phyloP scores from a whole-genome alignment of 2,329 filamentous ascomycete species.

The Diplocarpon mali region DNA sequence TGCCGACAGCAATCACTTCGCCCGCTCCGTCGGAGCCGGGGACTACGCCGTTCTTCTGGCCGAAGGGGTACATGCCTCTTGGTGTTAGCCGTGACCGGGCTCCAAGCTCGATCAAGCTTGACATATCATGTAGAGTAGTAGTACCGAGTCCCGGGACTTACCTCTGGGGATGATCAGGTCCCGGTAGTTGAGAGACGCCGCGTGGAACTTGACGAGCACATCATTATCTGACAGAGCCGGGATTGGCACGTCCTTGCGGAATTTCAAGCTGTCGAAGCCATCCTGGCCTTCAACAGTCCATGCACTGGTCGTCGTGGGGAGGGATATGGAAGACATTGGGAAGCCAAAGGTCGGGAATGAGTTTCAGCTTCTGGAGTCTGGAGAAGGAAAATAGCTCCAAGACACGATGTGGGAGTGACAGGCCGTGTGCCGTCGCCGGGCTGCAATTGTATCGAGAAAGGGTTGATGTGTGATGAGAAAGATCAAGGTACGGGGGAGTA shows the following conservation, averaged over 20 bases:
- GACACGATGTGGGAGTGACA: background rate
- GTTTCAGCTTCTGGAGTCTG: background rate
- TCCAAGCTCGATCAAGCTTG: background rate
- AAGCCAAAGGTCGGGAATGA: background rate
- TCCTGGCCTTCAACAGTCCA: conserved; percentile 41
- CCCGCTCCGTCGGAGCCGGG: conserved; percentile 34
- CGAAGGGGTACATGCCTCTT: conserved; percentile 23
- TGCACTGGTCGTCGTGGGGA: conserved; percentile 22
- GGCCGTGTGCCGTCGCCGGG: no score
- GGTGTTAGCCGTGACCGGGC: background rate
- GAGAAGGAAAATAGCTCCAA: background rate
- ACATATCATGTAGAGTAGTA: no score
- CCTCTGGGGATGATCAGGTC: conserved; percentile 30
- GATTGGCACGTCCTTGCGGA: conserved; percentile 29
- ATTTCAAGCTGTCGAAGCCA: conserved; percentile 38
- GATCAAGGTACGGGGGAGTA: no score
- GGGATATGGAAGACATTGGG: conserved; percentile 11
- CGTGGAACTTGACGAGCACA: conserved; percentile 40
- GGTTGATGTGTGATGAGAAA: background rate
- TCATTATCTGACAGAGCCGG: conserved; percentile 38
- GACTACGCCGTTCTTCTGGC: conserved; percentile 18
- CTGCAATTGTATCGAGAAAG: background rate
- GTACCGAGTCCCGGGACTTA: conserved; percentile 2
- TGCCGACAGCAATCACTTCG: conserved; percentile 39
- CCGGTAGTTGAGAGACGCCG: conserved; percentile 31